A percentile compares a stretch with the other conserved stretches of the same genome.
Conservation (phyloP, 805 yeast genomes). For the Clavispora fructus region DNA sequence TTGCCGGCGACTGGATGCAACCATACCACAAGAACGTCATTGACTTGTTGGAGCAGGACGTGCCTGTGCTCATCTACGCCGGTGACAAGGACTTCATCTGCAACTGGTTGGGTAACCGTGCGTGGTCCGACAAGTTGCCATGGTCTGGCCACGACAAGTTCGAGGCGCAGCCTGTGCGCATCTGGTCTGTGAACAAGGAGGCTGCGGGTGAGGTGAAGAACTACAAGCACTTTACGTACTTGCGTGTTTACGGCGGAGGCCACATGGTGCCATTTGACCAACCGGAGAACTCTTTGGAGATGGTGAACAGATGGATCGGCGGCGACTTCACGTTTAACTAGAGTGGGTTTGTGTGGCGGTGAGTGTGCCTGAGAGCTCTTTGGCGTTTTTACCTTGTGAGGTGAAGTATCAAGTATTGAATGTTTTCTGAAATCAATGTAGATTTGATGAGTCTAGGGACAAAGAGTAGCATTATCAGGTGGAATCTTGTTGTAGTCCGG, state of each 20-base stretch:
- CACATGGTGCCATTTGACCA: slow-evolving; percentile 95
- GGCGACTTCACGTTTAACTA: slow-evolving; percentile 45
- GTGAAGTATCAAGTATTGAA: too few species aligned
- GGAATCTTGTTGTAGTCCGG: too few species aligned
- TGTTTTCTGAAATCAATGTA: too few species aligned
- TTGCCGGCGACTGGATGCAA: slow-evolving; percentile 89
- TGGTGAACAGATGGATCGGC: slow-evolving; percentile 80
- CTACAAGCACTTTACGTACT: slow-evolving; percentile 67
- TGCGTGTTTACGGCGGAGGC: slow-evolving; percentile 85
- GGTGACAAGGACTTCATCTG: slow-evolving; percentile 93
- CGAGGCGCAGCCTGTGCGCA: slow-evolving; percentile 32
- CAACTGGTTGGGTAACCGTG: slow-evolving; percentile 88
- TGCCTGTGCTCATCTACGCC: slow-evolving; percentile 86
- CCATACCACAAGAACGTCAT: slow-evolving; percentile 78
- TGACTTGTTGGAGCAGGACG: slow-evolving; percentile 51
- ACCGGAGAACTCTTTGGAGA: slow-evolving; percentile 69
- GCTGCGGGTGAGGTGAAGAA: slow-evolving; percentile 68
- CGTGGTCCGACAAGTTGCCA: slow-evolving; percentile 57
- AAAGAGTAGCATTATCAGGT: too few species aligned
- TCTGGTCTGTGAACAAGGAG: slow-evolving; percentile 38
- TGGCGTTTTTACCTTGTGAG: too few species aligned
- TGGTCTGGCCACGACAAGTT: slow-evolving; percentile 35
- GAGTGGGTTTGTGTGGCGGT: neutral
- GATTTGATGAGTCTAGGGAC: too few species aligned
- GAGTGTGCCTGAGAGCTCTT: too few species aligned